Percentiles rank a stretch among this genome's conserved stretches.
phyloP scores from a whole-genome alignment of 2,329 filamentous ascomycete genomes.

The Phaeomoniella chlamydospora region DNA sequence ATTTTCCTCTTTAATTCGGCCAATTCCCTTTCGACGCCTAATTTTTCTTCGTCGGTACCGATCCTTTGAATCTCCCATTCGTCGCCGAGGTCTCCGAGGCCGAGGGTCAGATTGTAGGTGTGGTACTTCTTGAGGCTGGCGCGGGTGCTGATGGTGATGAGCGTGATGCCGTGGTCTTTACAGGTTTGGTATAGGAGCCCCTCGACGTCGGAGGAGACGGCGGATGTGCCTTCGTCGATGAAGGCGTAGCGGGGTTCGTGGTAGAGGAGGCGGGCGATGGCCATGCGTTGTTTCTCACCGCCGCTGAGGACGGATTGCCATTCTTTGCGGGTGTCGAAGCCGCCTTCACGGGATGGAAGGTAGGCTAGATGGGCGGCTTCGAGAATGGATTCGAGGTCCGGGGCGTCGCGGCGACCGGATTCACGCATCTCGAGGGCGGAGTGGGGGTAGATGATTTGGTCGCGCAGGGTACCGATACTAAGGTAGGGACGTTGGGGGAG shows the following conservation, averaged over 20 bases:
- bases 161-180: conserved; percentile 84
- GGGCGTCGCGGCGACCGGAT: conserved; percentile 58
- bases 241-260: conserved; percentile 92
- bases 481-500: conserved; percentile 88
- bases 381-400: conserved; percentile 64
- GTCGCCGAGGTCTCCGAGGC: conserved; percentile 64
- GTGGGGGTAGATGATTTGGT: conserved; percentile 96
- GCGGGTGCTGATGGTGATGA: conserved; percentile 91
- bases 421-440: conserved; percentile 88
- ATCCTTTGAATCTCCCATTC: conserved; percentile 91
- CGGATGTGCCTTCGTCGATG: conserved; percentile 88
- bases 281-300: conserved; percentile 93
- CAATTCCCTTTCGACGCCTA: conserved; percentile 82
- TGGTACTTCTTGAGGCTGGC: conserved; percentile 94
- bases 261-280: conserved; percentile 77
- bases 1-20: conserved; percentile 69
- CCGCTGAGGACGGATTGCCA: conserved; percentile 98
- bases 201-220: conserved; percentile 88
- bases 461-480: conserved; percentile 78
- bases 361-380: conserved; percentile 80
- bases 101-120: conserved; percentile 76
- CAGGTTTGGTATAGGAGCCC: conserved; percentile 83
- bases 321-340: conserved; percentile 92
- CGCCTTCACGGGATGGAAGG: conserved; percentile 79
- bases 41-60: conserved; percentile 83